phyloP scores from a whole-genome alignment of 2,329 filamentous ascomycete genomes.

The Aspergillus puulaauensis region DNA sequence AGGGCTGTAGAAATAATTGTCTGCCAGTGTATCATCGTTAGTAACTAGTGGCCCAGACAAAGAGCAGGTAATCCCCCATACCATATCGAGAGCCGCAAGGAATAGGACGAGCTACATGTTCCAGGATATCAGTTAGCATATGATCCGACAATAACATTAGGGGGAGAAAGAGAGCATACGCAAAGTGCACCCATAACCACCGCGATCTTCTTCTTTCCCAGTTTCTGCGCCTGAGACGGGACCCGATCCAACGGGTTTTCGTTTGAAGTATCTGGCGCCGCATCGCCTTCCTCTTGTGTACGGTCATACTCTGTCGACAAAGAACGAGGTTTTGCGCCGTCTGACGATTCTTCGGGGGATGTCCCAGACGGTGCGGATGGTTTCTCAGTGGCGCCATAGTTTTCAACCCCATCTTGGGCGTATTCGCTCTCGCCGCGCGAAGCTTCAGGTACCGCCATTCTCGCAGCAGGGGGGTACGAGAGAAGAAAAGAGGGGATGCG shows the following conservation, averaged over 20 bases:
- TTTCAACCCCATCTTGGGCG: background rate
- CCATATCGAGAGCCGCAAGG: constrained; percentile 60
- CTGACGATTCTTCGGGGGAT: constrained; percentile 5
- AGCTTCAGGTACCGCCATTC: constrained; percentile 2
- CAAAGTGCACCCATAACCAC: constrained; percentile 45
- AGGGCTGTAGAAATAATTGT: constrained; percentile 49
- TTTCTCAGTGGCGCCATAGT: constrained; percentile 1
- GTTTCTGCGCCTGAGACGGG: constrained; percentile 37
- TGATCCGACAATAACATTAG: background rate
- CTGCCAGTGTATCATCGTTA: constrained; percentile 17
- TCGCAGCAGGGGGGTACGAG: background rate
- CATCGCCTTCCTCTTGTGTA: constrained; percentile 12
- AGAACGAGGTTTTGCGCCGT: constrained; percentile 2
- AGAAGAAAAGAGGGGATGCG: background rate
- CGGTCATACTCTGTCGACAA: constrained; percentile 1
- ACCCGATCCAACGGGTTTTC: constrained; percentile 28
- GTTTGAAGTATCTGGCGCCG: constrained; percentile 17
- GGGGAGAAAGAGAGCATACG: constrained; percentile 24
- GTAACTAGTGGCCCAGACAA: background rate
- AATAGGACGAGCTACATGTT: constrained; percentile 53
- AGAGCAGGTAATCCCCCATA: constrained; percentile 21
- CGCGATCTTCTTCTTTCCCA: constrained; percentile 41
- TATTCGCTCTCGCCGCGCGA: background rate
- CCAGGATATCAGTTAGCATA: background rate
- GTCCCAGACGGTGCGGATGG: background rate